phyloP scores from a whole-genome alignment of 768 basidiomycete species.

The Mycena galericulata region DNA sequence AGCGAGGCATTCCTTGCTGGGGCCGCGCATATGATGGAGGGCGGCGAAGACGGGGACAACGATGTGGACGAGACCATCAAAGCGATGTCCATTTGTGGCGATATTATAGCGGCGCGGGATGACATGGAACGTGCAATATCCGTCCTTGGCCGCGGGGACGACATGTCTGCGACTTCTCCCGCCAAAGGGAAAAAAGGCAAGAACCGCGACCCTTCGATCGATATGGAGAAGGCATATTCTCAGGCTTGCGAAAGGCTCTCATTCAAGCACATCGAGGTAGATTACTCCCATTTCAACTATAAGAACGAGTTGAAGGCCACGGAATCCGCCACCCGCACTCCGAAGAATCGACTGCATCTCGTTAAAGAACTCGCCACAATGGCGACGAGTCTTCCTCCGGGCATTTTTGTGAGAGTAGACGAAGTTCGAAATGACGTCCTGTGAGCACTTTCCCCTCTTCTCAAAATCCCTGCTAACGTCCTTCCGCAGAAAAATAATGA shows the following conservation, averaged over 20 bases:
- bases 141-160: conserved; percentile 46
- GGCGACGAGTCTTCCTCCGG: conserved; percentile 66
- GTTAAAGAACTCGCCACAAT: conserved; percentile 68
- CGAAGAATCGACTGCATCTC: conserved; percentile 63
- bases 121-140: conserved; percentile 62
- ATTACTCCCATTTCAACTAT: conserved; percentile 51
- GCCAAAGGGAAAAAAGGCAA: conserved; percentile 37
- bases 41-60: conserved; percentile 40
- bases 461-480: conserved; percentile 21
- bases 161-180: background rate
- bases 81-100: conserved; percentile 61
- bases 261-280: conserved; percentile 57
- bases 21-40: conserved; percentile 54
- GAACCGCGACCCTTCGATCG: conserved; percentile 43
- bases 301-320: conserved; percentile 46
- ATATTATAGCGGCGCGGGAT: conserved; percentile 62
- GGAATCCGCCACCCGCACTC: conserved; percentile 53
- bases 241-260: conserved; percentile 60
- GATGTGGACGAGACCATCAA: conserved; percentile 56
- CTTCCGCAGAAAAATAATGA: conserved; percentile 61
- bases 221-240: conserved; percentile 55
- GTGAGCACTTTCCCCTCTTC: conserved; percentile 49
- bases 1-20: conserved; percentile 62
- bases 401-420: conserved; percentile 68
- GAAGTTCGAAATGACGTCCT: conserved; percentile 68